Base-by-base conservation (phyloP, 768 basidiomycete species). In the Vararia minispora region DNA sequence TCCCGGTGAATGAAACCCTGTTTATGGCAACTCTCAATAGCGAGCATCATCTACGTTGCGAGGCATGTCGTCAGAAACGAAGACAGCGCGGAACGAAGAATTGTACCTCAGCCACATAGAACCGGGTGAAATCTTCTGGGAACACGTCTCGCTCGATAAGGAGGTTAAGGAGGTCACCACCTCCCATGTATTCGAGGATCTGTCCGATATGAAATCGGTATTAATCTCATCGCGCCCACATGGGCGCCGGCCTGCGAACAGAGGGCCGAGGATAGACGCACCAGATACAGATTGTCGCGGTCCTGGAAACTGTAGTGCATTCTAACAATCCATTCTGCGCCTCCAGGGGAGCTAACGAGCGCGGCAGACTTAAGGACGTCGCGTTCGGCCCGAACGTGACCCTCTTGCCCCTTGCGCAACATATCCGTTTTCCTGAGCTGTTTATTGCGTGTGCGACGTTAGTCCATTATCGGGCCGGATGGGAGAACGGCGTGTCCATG, bases 1-100 rank as follows among this genome's bases (percentile, higher is more conserved):
- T 99, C 94, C 44, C 94, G 76, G 65, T 98, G 94, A 53, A 98
- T 95, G 63, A 92, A 98, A 8, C 92, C 92, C 51, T 86, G 79
- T 57, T 79, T 81, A 63, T 95, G 91, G 57, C 89, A 92, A 44
- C 81, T 82, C 57, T 92, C 84, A 45, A 98, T 80, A 22, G 89
- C 88, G 14, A 97, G 72, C 42, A 98, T 69, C 91, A 95, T 95
- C 87, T 89, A 54, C 18, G 13, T 20, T 10, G 35, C 6, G 13
- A 25, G 20, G 41, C 6, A 37, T 26, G 28, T 25, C 18, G 31
- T 23, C 23, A 10, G 12, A 13, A 20, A 10, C 21, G 20, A 18
- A 34, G 28, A 21, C 17, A 42, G 23, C 11, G 31, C 6, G 16
- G 21, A 31, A 8, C 22, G 17, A 43, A 53, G 44, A 27, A 43